Base-by-base conservation (phyloP, 768 basidiomycete species). In the Termitomyces sp. region DNA sequence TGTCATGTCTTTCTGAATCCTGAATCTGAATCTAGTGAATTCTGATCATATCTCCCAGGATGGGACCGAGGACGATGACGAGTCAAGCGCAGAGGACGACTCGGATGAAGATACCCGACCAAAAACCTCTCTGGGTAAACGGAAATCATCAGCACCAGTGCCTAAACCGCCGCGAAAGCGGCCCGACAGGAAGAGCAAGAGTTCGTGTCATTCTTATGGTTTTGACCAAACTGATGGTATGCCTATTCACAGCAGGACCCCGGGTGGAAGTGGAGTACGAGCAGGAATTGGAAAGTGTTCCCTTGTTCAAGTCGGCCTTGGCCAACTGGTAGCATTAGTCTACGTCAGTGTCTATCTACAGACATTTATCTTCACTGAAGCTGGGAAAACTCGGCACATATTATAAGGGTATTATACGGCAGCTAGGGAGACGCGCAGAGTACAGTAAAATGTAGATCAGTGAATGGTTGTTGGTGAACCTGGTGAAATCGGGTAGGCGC, bases 181-280 rank as follows among this genome's bases (percentile, higher is more conserved):
- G 60, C 78, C 77, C 45, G 81, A 81, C 62, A 86, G 84, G 68
- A 82, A 84, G 69, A 69, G 75, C 28, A 85, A 80, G 63, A 81
- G 86, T 83, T 67, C 62, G 81, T 77, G 54, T 46, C 28, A 49
- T 50, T n/a, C 49, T 43, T 47, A 33, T 47, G 21, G 33, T 48
- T 49, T 42, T 12, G 19, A 3, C 37, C 23, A 31, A 46, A 31
- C 28, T 55, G 19, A 53, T 3, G 26, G 6, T 51, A 50, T 30
- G 58, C 26, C 48, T 45, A 56, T 45, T 44, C 50, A 10, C 68
- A 87, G 86, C 78, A 65, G 89, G 86, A 19, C 87, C 93, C 14
- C 78, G 87, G 61, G 87, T 98, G 66, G 92, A 98, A 69, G 87
- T 98, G 65, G 96, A 98, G 71, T 97, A 97, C 83, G 95, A 98